These are phyloP conservation scores for Mycogone perniciosa DNA, from an alignment of 2,329 filamentous ascomycete species.

Conservation along the genomic window DNA sequence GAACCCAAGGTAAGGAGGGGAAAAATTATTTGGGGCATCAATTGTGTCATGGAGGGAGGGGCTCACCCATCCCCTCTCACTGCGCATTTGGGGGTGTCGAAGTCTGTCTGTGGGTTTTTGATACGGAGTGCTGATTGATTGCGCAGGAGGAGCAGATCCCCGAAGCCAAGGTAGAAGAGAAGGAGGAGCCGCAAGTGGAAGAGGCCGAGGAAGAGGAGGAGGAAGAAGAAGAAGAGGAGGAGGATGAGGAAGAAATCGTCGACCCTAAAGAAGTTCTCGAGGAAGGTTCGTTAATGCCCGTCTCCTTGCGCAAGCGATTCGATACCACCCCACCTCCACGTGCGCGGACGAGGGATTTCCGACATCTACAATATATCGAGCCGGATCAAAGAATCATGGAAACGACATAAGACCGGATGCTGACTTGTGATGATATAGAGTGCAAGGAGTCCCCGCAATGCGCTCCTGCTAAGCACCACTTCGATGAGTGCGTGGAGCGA, in stretches of 20 bases:
- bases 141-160: constrained; percentile 32
- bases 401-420: constrained; percentile 1
- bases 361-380: background rate
- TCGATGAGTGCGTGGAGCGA: constrained; percentile 94
- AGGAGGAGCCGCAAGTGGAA: constrained; percentile 40
- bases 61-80: background rate
- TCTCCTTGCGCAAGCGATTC: constrained; percentile 5
- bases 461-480: constrained; percentile 90
- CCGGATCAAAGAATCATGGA: constrained; percentile 2
- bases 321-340: background rate
- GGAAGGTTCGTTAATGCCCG: constrained; percentile 63
- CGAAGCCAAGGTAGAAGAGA: constrained; percentile 35
- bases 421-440: constrained; percentile 40
- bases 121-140: constrained; percentile 5
- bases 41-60: background rate
- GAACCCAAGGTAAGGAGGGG: constrained; percentile 46
- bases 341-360: constrained; percentile 16
- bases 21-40: background rate
- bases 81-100: background rate
- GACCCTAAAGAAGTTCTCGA: constrained; percentile 85
- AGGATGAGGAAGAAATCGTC: constrained; percentile 75
- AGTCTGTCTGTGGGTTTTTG: background rate
- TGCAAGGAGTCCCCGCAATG: constrained; percentile 85
- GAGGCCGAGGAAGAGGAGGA: constrained; percentile 51
- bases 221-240: constrained; percentile 62